Evolutionary conservation across 805 yeast species (phyloP), one percentile per base, ranked within the genome.

Genomic region (Blastobotrys muscicola): DNA sequence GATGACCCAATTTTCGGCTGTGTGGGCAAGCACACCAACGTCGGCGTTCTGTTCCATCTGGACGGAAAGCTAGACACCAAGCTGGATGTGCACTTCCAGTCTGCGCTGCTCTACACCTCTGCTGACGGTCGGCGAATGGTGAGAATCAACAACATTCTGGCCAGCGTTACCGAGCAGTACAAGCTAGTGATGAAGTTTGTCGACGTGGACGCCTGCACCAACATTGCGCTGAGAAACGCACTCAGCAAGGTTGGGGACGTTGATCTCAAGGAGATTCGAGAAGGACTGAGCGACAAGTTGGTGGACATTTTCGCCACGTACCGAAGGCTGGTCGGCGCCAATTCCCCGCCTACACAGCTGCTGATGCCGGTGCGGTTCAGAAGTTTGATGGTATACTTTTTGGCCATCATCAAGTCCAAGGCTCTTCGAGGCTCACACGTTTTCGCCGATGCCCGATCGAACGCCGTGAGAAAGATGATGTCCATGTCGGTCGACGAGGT

Each of bases 51-150:
- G 42, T 76, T 90, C 54, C 72, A 71, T 38, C 82, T 85, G 56
- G 96, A 87, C 56, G 86, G 86, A 2, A 77, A 76, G 47, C 67
- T 86, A 30, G 75, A 79, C 45, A 69, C 82, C 1, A 76, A 76
- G 47, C 70, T 73, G 33, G 96, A 87, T 60, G 83, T 85, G 15
- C 92, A 86, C 60, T 85, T 90, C 68, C 98, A 92, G 64, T 82
- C 85, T 1, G 97, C 97, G 0, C 52, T 92, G 23, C 66, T 92
- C 44, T 90, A 87, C 59, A 89, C 97, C 0, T 83, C 86, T 38
- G 57, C 70, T 2, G 70, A 71, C 39, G 98, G 98, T 15, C 64
- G 70, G 7, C 69, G 97, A 51, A 81, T 85, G 53, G 90, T 92
- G 11, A 73, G 98, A 49, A 87, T 87, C n/a, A 74, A 84, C 39